Base-by-base conservation (phyloP, 2,329 filamentous ascomycete species). In the Xylaria multiplex region DNA sequence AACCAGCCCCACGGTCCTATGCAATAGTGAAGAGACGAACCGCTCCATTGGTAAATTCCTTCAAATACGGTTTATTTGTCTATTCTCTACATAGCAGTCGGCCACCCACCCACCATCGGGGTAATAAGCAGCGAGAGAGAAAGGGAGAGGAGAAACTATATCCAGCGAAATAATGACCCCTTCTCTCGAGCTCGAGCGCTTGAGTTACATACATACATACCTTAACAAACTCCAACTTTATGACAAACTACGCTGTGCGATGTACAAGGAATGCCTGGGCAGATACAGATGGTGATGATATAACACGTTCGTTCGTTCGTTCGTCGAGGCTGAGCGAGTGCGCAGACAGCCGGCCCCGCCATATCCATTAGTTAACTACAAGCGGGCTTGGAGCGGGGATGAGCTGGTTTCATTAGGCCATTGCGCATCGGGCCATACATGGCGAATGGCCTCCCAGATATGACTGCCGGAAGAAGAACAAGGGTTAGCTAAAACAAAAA, bases 361-460 rank as follows among this genome's bases (percentile, higher is more conserved):
- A 45, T 22, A 22, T 9, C 49, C 37, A 71, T 35, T 35, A 19
- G 27, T 27, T 27, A 27, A 27, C 83, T 84, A 97, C 79, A 97
- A 81, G 72, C 92, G 88, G 78, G 91, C 94, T 80, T 97, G 93
- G 66, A 96, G 83, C 52, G 88, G 86, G 65, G 88, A 85, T 79
- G 88, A 84, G 64, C 81, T 72, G 27, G 87, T 86, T 73, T 89
- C 86, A 75, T 93, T 89, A 22, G 93, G 91, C 91, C 93, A 97
- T 72, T 91, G 87, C 46, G 87, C 90, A 73, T 97, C 93, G 1
- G 96, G 96, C 96, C 96, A 99, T 70, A 99, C 91, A 69, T 91
- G 84, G 65, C 91, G 89, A 77, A 99, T 89, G 30, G 93, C 95
- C 80, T 98, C 95, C 93, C 93, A 97, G 68, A 98, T 95, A 78